Percentiles rank a stretch among this genome's conserved stretches.
Conservation (phyloP, 371 early-diverging fungal genomes). For the Mortierella sp. region DNA sequence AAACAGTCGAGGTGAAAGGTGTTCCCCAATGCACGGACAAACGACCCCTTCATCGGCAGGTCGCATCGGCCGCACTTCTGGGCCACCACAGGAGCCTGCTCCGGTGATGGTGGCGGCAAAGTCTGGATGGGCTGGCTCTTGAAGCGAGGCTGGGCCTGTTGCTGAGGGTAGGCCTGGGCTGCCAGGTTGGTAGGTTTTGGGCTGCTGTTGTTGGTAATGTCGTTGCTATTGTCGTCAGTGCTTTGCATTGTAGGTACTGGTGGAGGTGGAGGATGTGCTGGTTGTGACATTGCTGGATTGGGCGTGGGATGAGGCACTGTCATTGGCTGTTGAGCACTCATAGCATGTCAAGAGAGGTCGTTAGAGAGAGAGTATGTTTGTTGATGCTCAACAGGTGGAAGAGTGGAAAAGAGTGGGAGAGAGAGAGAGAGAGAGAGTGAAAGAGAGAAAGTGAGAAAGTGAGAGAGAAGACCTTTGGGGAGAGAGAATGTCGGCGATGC, state of each 20-base stretch:
- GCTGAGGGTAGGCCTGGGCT: conserved; percentile 34
- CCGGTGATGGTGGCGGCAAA: conserved; percentile 30
- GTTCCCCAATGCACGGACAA: conserved; percentile 89
- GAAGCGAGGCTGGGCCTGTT: conserved; percentile 36
- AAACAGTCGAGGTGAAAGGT: conserved; percentile 95
- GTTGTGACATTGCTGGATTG: background rate
- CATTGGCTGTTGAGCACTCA: conserved; percentile 26
- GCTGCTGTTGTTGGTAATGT: background rate
- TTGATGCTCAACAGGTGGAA: too few species aligned
- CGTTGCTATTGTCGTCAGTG: conserved; percentile 10
- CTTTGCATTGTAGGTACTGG: background rate
- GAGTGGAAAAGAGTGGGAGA: background rate
- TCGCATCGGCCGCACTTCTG: conserved; percentile 63
- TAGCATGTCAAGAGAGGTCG: conserved; percentile 5
- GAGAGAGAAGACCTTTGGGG: too few species aligned
- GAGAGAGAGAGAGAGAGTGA: background rate
- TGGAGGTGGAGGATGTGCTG: conserved; percentile 5
- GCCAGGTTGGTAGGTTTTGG: conserved; percentile 30
- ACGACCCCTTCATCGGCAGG: conserved; percentile 75
- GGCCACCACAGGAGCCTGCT: conserved; percentile 25
- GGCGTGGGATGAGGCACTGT: conserved; percentile 10
- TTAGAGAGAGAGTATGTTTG: background rate
- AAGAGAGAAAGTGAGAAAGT: background rate
- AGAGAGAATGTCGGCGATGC: too few species aligned
- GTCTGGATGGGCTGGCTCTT: conserved; percentile 37